phyloP scores from a whole-genome alignment of 225 moss, liverwort and hornwort species.

The Neckera pumila region DNA sequence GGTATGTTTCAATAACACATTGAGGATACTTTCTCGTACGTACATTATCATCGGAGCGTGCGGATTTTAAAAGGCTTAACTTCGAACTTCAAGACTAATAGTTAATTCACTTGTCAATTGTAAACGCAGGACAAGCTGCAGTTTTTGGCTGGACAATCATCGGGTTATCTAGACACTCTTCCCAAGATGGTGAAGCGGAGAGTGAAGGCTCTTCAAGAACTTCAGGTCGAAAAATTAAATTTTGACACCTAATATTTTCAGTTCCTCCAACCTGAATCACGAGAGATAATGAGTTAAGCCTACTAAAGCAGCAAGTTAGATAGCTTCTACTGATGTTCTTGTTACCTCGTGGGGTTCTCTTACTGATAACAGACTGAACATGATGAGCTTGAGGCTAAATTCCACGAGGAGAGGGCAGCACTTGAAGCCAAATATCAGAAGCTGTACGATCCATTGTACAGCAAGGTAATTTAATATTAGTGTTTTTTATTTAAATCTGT shows the following conservation, averaged over 20 bases:
- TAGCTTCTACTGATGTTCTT: background rate
- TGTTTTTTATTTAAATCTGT: background rate
- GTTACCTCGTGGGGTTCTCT: background rate
- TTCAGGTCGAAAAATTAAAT: conserved; percentile 47
- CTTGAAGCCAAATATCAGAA: conserved; percentile 96
- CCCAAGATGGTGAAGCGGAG: conserved; percentile 64
- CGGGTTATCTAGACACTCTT: conserved; percentile 72
- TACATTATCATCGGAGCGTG: background rate
- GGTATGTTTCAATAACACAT: background rate
- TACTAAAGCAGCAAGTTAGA: background rate
- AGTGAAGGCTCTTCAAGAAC: conserved; percentile 59
- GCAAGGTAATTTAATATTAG: conserved; percentile 18
- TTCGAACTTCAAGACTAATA: background rate
- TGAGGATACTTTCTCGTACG: background rate
- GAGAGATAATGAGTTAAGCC: background rate
- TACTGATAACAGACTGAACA: conserved; percentile 39
- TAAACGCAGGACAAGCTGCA: conserved; percentile 70
- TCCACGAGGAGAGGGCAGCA: conserved; percentile 79
- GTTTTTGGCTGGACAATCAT: conserved; percentile 68
- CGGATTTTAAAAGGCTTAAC: background rate
- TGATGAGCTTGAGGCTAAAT: conserved; percentile 81
- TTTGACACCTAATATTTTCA: background rate
- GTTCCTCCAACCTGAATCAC: background rate
- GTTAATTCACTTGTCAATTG: background rate
- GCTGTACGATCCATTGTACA: conserved; percentile 75